A percentile compares a stretch with the other conserved stretches of the same genome.
These are phyloP conservation scores for Pseudopediastrum boryanum DNA, from an alignment of 139 green algal genomes.

Conservation along the genomic window DNA sequence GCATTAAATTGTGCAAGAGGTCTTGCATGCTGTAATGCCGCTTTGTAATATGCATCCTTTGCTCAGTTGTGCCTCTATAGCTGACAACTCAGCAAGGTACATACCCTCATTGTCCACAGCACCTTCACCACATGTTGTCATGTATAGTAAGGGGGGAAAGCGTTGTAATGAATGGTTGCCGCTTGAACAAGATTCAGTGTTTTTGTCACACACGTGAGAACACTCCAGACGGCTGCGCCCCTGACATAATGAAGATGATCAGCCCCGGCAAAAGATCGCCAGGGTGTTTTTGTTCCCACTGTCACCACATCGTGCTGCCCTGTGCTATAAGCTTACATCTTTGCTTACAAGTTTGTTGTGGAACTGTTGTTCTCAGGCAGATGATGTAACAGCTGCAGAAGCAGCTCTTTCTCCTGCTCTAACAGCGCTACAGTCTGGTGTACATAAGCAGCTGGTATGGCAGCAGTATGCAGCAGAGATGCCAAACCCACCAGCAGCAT, in stretches of 20 bases:
- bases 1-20: neutral
- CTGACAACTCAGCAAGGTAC: too few species aligned
- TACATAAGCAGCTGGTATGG: constrained; percentile 25
- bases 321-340: neutral
- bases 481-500: constrained; percentile 27
- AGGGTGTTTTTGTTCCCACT: neutral
- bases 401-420: too few species aligned
- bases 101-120: too few species aligned
- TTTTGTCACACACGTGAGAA: too few species aligned
- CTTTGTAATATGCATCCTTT: too few species aligned
- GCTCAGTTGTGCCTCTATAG: too few species aligned
- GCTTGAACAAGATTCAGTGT: too few species aligned
- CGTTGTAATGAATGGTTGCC: too few species aligned
- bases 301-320: neutral
- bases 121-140: too few species aligned
- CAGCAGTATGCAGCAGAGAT: constrained; percentile 8
- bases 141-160: too few species aligned
- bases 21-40: neutral
- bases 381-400: constrained; percentile 35
- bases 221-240: neutral
- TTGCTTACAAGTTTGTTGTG: constrained; percentile 5
- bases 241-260: neutral
- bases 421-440: neutral
- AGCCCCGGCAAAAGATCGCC: neutral
- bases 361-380: constrained; percentile 40